Percentiles rank a stretch among this genome's conserved stretches.
These are phyloP conservation scores for Bryopsis sp. DNA, from an alignment of 139 green algal species.

Conservation along the genomic window DNA sequence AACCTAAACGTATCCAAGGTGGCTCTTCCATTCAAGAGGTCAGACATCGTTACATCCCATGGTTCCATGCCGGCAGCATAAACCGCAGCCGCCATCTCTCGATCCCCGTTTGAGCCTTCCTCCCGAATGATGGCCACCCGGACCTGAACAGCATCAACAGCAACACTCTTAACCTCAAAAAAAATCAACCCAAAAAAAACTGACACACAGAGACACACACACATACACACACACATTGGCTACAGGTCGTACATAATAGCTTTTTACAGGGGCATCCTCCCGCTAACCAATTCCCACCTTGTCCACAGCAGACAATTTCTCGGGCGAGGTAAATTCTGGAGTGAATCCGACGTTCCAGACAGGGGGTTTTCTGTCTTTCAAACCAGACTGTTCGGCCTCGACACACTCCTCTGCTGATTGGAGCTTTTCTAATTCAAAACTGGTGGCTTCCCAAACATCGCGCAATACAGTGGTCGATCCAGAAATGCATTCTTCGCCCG, in stretches of 20 bases:
- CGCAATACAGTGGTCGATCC: conserved; percentile 51
- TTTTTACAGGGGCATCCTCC: no score
- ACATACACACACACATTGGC: no score
- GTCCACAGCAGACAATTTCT: conserved; percentile 44
- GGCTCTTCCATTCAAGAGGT: conserved; percentile 67
- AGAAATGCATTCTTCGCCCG: conserved; percentile 27
- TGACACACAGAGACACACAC: no score
- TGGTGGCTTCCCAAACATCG: conserved; percentile 89
- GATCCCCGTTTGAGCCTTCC: conserved; percentile 95
- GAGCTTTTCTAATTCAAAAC: conserved; percentile 84
- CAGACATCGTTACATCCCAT: conserved; percentile 96
- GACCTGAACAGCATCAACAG: no score
- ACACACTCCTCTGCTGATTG: conserved; percentile 75
- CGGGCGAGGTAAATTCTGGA: conserved; percentile 56
- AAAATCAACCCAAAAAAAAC: no score
- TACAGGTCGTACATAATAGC: no score
- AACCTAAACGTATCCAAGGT: neutral
- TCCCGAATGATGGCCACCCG: conserved; percentile 88
- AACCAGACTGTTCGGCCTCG: conserved; percentile 55
- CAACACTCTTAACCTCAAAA: no score
- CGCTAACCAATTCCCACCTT: no score
- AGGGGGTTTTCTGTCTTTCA: conserved; percentile 43
- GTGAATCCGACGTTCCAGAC: conserved; percentile 77
- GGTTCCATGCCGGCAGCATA: conserved; percentile 81
- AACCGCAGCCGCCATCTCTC: conserved; percentile 91